These are phyloP conservation scores for Boletellus deceptivus DNA, from an alignment of 1,284 basidiomycete genomes.

Conservation along the genomic window DNA sequence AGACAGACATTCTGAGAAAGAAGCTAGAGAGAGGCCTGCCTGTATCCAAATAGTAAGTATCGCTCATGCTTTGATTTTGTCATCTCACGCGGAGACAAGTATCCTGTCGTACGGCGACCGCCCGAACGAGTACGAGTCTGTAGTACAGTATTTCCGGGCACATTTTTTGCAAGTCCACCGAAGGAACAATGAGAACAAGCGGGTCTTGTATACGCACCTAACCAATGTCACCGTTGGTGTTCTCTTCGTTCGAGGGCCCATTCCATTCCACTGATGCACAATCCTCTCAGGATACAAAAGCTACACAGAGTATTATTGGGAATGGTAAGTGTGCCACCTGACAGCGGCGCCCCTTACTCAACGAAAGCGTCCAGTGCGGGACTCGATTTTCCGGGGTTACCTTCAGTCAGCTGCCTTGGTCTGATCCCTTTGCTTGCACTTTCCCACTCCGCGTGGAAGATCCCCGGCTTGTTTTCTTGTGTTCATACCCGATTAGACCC, in stretches of 20 bases:
- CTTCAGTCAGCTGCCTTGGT: slow-evolving; percentile 69
- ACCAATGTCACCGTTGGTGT: slow-evolving; percentile 72
- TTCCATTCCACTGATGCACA: slow-evolving; percentile 3
- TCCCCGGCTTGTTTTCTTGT: slow-evolving; percentile 4
- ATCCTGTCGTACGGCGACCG: slow-evolving; percentile 81
- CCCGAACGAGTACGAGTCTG: slow-evolving; percentile 73
- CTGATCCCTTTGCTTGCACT: slow-evolving; percentile 21
- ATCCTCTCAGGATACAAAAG: slow-evolving; percentile 63
- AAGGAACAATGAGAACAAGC: slow-evolving; percentile 72
- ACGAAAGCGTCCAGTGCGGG: slow-evolving; percentile 47
- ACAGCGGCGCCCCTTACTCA: slow-evolving; percentile 12
- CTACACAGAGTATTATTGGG: slow-evolving; percentile 76
- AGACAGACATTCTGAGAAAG: slow-evolving; percentile 69
- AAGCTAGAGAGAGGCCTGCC: slow-evolving; percentile 65
- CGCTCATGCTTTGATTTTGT: neutral
- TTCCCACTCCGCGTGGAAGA: neutral
- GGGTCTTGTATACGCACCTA: slow-evolving; percentile 76
- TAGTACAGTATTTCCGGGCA: slow-evolving; percentile 78
- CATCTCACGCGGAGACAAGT: slow-evolving; percentile 38
- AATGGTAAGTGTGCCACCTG: slow-evolving; percentile 50
- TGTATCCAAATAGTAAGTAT: slow-evolving; percentile 74
- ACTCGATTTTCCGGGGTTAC: slow-evolving; percentile 71
- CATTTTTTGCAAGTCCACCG: slow-evolving; percentile 81
- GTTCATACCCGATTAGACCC: neutral
- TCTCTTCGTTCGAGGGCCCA: neutral